These are phyloP conservation scores for Mycena venus DNA, from an alignment of 768 basidiomycete species.

Conservation along the genomic window DNA sequence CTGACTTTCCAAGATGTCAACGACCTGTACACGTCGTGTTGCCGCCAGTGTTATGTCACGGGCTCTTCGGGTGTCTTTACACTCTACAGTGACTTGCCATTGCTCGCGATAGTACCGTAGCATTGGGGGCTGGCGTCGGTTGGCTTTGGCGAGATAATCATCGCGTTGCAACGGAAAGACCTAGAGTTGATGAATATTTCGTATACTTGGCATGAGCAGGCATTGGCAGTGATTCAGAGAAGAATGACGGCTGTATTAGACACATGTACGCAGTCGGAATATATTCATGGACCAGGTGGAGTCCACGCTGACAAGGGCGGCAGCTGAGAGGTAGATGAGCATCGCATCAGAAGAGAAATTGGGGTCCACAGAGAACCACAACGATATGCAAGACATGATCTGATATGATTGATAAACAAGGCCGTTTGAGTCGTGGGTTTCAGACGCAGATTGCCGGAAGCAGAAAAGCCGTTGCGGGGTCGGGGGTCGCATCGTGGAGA, in stretches of 20 bases:
- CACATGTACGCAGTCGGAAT: background rate
- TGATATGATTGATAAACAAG: background rate
- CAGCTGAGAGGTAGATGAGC: background rate
- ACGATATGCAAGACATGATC: background rate
- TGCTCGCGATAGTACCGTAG: background rate
- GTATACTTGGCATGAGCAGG: background rate
- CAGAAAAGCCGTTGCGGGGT: background rate
- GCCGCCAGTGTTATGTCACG: background rate
- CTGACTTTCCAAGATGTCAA: background rate
- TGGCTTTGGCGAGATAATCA: background rate
- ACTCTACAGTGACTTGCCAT: background rate
- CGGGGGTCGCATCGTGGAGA: background rate
- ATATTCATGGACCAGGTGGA: background rate
- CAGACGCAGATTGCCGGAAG: background rate
- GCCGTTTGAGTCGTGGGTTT: constrained; percentile 1
- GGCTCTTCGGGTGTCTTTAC: background rate
- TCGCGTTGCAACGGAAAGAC: background rate
- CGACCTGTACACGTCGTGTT: background rate
- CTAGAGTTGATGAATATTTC: background rate
- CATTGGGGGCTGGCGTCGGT: background rate
- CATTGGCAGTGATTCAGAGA: background rate
- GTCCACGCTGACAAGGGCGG: background rate
- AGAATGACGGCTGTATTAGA: background rate
- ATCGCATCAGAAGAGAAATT: background rate
- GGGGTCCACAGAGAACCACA: background rate